A percentile compares a stretch with the other conserved stretches of the same genome.
Evolutionary conservation across 371 early-diverging fungal species (phyloP).

Genomic region (Mucor irregularis): DNA sequence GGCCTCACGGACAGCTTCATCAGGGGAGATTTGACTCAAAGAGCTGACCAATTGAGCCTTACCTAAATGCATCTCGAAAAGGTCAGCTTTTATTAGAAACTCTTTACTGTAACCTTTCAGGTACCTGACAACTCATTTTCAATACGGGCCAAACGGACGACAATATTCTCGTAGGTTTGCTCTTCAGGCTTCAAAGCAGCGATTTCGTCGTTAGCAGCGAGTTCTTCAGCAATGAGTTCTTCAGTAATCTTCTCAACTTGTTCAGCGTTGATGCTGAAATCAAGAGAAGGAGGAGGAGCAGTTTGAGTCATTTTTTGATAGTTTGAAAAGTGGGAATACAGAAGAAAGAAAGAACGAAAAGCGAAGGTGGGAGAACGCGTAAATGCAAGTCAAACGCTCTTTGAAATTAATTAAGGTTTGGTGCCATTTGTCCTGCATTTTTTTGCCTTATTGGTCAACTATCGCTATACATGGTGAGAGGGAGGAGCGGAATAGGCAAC

Average conservation of each 20-base stretch:
- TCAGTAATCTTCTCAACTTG: conserved; percentile 37
- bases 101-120: too few relatives aligned
- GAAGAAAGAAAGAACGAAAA: conserved; percentile 2
- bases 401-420: background rate
- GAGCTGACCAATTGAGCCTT: conserved; percentile 56
- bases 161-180: conserved; percentile 63
- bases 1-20: conserved; percentile 72
- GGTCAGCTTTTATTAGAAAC: too few relatives aligned
- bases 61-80: conserved; percentile 30
- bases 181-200: conserved; percentile 52
- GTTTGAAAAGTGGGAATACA: too few relatives aligned
- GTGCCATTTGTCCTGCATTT: too few relatives aligned
- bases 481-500: too few relatives aligned
- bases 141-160: conserved; percentile 51
- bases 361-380: background rate
- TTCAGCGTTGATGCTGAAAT: conserved; percentile 43
- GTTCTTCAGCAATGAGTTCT: conserved; percentile 40
- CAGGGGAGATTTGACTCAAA: conserved; percentile 67
- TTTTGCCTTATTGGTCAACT: too few relatives aligned
- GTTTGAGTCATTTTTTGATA: conserved; percentile 31
- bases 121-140: conserved; percentile 52
- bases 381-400: background rate
- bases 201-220: conserved; percentile 46
- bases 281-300: conserved; percentile 49
- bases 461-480: too few relatives aligned